These are phyloP conservation scores for Didymella exigua DNA, from an alignment of 2,329 filamentous ascomycete species.

Conservation along the genomic window DNA sequence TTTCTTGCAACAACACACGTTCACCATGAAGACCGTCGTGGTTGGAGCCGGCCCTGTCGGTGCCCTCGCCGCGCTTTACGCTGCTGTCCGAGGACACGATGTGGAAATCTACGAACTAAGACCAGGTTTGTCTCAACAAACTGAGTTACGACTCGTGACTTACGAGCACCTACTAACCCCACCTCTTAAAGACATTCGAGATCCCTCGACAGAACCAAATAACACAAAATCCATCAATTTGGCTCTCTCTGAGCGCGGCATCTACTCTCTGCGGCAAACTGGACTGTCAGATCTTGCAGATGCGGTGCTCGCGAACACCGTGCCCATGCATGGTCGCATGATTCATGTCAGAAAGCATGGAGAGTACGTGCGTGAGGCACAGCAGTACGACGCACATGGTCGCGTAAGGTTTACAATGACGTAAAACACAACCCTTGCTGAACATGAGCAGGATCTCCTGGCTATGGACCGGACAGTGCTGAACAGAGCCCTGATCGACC, in stretches of 20 bases:
- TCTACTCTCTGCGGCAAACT: slow-evolving; percentile 80
- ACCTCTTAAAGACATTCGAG: slow-evolving; percentile 74
- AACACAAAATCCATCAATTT: slow-evolving; percentile 99
- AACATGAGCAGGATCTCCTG: slow-evolving; percentile 69
- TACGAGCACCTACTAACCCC: neutral
- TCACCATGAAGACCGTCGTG: slow-evolving; percentile 69
- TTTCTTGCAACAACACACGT: slow-evolving; percentile 1
- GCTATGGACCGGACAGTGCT: slow-evolving; percentile 84
- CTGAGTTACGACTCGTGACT: too few relatives aligned
- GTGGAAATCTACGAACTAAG: slow-evolving; percentile 95
- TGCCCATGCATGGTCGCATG: slow-evolving; percentile 96
- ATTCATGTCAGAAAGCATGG: slow-evolving; percentile 78
- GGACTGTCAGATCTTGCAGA: slow-evolving; percentile 71
- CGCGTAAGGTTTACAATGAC: slow-evolving; percentile 62
- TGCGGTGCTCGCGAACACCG: slow-evolving; percentile 74
- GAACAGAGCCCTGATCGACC: slow-evolving; percentile 83
- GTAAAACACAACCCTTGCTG: slow-evolving; percentile 10
- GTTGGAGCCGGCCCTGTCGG: slow-evolving; percentile 95
- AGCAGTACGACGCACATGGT: slow-evolving; percentile 88
- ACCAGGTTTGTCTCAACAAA: slow-evolving; percentile 67
- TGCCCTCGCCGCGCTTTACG: slow-evolving; percentile 88
- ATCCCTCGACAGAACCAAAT: slow-evolving; percentile 79
- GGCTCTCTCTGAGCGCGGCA: slow-evolving; percentile 89
- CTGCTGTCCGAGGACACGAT: slow-evolving; percentile 82
- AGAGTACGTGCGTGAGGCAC: slow-evolving; percentile 74